Base-by-base conservation (phyloP, 83 land plant species). In the Picea abies region DNA sequence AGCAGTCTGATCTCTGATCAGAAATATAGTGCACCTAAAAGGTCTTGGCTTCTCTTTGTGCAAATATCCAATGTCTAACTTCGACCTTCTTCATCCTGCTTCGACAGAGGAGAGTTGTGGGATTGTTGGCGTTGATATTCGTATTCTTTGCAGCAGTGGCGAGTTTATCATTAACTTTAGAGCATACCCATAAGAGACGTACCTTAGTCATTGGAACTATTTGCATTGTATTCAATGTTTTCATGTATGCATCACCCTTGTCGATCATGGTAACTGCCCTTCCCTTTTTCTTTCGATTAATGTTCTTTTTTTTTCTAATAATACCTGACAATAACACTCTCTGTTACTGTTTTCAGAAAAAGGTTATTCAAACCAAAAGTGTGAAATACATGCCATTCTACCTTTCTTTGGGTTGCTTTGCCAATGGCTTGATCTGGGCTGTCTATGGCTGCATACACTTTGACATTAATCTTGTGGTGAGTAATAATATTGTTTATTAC, bases 231-330 rank as follows among this genome's bases (percentile, higher is more conserved):
- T 85, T 83, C 25, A 82, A 87, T 63, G 67, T 82, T 2, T 14
- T 83, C 63, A 92, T 92, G 94, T 92, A 92, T 73, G 94, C 90
- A 3, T 62, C 94, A 1, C 94, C 94, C 2, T 72, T 92, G 16
- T 64, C 90, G 0, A 83, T 92, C 85, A 92, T 92, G 94, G 94
- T 90, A 69, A 26, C 12, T 66, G 14, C 9, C 14, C 3, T 66
- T 66, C 29, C 3, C 5, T 7, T 39, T 44, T 76, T 22, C 4
- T 56, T 56, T 56, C 0, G 0, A 52, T 0, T 11, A 52, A 11
- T 0, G 3, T 11, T 0, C 9, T 47, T 47, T 8, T 47, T 7
- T 1, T 37, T 37, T 35, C 39, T 37, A 37, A 37, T 37, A 37
- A 37, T 35, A 35, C 0, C 1, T 9, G 8, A 47, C 11, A 47